These are phyloP conservation scores for Penicillium pancosmium DNA, from an alignment of 495 filamentous ascomycete species.

Conservation along the genomic window DNA sequence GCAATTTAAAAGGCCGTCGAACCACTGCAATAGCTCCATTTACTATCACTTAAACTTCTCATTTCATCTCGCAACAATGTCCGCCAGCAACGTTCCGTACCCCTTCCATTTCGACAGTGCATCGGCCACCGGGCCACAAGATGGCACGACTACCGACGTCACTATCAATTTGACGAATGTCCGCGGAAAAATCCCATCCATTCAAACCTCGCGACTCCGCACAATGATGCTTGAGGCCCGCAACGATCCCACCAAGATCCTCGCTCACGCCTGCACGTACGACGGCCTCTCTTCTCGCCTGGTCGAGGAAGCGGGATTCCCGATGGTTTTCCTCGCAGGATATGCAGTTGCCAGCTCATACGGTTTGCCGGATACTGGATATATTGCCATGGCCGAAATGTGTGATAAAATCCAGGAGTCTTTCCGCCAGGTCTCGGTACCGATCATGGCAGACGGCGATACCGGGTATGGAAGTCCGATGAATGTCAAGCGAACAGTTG, in stretches of 20 bases:
- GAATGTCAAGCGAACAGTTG: slow-evolving; percentile 45
- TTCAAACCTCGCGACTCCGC: slow-evolving; percentile 38
- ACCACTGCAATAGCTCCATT: background rate
- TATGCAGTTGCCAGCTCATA: slow-evolving; percentile 37
- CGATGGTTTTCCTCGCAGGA: slow-evolving; percentile 40
- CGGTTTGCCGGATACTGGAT: slow-evolving; percentile 47
- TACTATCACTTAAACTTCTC: slow-evolving; percentile 4
- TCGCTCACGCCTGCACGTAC: slow-evolving; percentile 41
- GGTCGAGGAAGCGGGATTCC: slow-evolving; percentile 45
- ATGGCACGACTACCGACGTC: slow-evolving; percentile 16
- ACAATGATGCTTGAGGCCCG: slow-evolving; percentile 42
- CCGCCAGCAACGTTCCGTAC: slow-evolving; percentile 31
- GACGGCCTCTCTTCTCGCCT: slow-evolving; percentile 45
- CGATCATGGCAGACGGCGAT: slow-evolving; percentile 46
- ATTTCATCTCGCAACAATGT: slow-evolving; percentile 7
- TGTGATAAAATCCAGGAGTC: slow-evolving; percentile 44
- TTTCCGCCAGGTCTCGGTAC: slow-evolving; percentile 35
- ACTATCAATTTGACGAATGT: slow-evolving; percentile 26
- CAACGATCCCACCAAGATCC: slow-evolving; percentile 37
- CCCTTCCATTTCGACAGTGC: slow-evolving; percentile 34
- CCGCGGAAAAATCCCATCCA: slow-evolving; percentile 33
- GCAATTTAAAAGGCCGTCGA: slow-evolving; percentile 7
- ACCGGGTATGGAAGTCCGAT: slow-evolving; percentile 47
- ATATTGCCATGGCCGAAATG: slow-evolving; percentile 49
- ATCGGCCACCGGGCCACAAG: slow-evolving; percentile 10